Evolutionary conservation across 371 early-diverging fungal genomes (phyloP).

Genomic region (Circinella minor): DNA sequence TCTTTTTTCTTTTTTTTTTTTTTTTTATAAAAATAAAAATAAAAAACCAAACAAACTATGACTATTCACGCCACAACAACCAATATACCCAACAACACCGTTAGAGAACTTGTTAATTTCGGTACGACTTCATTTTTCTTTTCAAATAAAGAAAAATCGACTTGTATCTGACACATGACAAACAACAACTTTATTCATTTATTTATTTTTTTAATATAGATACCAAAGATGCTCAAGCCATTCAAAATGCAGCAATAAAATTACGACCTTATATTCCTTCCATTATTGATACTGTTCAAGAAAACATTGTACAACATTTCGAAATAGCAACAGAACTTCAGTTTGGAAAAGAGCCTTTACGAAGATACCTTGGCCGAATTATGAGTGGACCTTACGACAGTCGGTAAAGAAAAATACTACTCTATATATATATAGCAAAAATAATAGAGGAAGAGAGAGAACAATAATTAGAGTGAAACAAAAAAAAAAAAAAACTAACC

Average conservation of each 20-base stretch:
- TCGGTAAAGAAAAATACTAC: slow-evolving; percentile 8
- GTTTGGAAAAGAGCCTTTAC: slow-evolving; percentile 78
- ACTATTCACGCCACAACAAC: neutral
- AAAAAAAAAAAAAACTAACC: neutral
- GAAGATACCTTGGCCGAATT: slow-evolving; percentile 72
- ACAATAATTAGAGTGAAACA: neutral
- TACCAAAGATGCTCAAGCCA: slow-evolving; percentile 34
- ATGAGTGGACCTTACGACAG: slow-evolving; percentile 76
- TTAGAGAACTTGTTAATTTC: slow-evolving; percentile 2
- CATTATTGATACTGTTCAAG: slow-evolving; percentile 76
- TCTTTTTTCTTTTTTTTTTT: neutral
- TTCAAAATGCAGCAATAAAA: slow-evolving; percentile 64
- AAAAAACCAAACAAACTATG: neutral
- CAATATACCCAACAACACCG: neutral
- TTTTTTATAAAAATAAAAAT: neutral
- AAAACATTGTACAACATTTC: slow-evolving; percentile 57
- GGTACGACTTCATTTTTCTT: neutral
- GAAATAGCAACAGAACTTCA: slow-evolving; percentile 73
- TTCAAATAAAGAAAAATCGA: no score
- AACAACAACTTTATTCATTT: no score
- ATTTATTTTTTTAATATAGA: neutral
- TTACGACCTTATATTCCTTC: slow-evolving; percentile 74
- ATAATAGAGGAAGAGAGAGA: no score
- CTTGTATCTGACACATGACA: no score
- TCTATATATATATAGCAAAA: neutral